Base-by-base conservation (phyloP, 805 yeast genomes). In the Maudiozyma pseudohumilis region DNA sequence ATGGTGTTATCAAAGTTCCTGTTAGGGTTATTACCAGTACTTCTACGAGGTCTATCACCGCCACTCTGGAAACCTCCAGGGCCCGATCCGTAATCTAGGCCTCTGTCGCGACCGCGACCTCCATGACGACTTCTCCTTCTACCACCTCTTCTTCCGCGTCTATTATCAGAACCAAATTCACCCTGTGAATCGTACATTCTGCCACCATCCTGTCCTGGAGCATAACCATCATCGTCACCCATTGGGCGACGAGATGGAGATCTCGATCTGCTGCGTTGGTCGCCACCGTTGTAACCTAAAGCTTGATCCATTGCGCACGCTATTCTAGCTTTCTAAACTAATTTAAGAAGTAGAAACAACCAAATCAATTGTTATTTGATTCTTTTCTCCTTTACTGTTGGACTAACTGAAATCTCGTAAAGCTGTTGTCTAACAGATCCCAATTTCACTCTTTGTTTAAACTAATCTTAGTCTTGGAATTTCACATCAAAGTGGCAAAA, bases 1-100 rank as follows among this genome's bases (percentile, higher is more conserved):
- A 81, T 64, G 40, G 84, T 75, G 54, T 79, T 77, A 35, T 69
- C 72, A 54, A 77, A 77, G 56, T 77, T 74, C 61, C 86, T 70
- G 34, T 65, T 66, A 21, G 61, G 25, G n/a, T 29, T 25, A 3
- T 22, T 32, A 10, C 15, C 32, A 15, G 32, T 9, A 19, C 17
- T 13, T 12, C 25, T 25, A 9, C 12, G 12, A n/a, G 24, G 24
- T 5, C 27, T 18, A 26, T 25, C 20, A 26, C 16, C 29, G 13
- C 13, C 13, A n/a, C 29, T 26, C 11, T 26, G n/a, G 16, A 21
- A 21, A 10, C 20, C 15, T n/a, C 21, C 34, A 18, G 27, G 15
- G 12, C 21, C n/a, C 11, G 9, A 11, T 12, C 36, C 20, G 13
- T 9, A 13, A 5, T 13, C 22, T 15, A 13, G 23, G n/a, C 38